Evolutionary conservation across 2,329 filamentous ascomycete species (phyloP), one percentile per base, ranked within the genome.

Genomic region (Neoascochyta sp.): DNA sequence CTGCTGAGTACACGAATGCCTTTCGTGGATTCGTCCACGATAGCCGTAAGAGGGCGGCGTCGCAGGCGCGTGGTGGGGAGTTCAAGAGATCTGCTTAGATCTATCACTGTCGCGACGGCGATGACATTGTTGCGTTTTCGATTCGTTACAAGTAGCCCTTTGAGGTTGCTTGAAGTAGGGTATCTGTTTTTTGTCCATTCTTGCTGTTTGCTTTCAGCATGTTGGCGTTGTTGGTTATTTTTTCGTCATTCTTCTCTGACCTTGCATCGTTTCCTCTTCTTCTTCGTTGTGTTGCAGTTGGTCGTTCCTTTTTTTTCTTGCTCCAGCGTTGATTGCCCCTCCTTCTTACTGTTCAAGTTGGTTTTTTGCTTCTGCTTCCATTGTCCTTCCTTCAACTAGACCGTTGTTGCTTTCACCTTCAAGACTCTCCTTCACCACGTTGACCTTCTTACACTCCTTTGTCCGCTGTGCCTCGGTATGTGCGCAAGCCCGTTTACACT

Each of bases 1-100:
- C 59, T 7, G 21, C 38, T 7, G 28, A 27, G 13, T 63, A 52
- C 15, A 28, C 50, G 39, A 45, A 41, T 12, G 35, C 46, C 0
- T 59, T 63, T 30, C 51, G 45, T 9, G 37, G 37, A 18, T 39
- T 58, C 10, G 39, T 53, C 4, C 43, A 52, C 10, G 58, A 59
- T 17, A 59, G 34, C 19, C 51, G 57, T 33, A 63, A 63, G 46
- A 49, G 57, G 26, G 46, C 53, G 9, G 49, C 49, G 14, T 52
- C 55, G 2, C 53, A 55, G 25, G 37, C 34, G 15, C 49, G 46
- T 12, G 57, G 53, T 15, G 49, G 51, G 11, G 49, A 48, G 22
- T 36, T 55, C 11, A 62, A 62, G 39, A 50, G 56, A 20, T 24
- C 55, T 4, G 56, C 35, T 14, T 38, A n/a, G n/a, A n/a, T n/a